These are phyloP conservation scores for Tremella mesenterica DNA, from an alignment of 768 basidiomycete species.

Conservation along the genomic window DNA sequence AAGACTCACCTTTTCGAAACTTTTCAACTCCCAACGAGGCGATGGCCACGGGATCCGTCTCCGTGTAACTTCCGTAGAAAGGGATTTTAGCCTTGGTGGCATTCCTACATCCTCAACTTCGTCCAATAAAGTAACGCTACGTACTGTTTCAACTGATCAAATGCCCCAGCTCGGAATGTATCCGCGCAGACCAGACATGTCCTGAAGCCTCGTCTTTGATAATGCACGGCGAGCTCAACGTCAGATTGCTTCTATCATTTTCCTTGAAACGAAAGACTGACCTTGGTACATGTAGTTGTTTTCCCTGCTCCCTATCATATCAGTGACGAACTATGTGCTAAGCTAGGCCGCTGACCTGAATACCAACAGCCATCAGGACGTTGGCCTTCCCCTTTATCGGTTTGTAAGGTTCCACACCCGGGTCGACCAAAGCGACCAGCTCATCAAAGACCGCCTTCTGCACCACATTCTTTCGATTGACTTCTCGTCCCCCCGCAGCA, in stretches of 20 bases:
- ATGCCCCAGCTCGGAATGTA: slow-evolving; percentile 97
- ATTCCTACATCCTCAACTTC: slow-evolving; percentile 47
- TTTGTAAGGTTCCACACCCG: slow-evolving; percentile 89
- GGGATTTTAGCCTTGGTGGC: slow-evolving; percentile 98
- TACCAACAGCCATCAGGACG: slow-evolving; percentile 94
- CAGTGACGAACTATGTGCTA: not conserved
- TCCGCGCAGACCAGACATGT: slow-evolving; percentile 97
- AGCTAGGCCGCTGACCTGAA: slow-evolving; percentile 57
- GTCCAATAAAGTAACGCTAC: slow-evolving; percentile 1
- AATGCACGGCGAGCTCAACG: slow-evolving; percentile 74
- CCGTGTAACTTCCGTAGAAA: slow-evolving; percentile 97
- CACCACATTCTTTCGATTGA: slow-evolving; percentile 74
- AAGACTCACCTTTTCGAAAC: slow-evolving; percentile 67
- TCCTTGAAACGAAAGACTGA: slow-evolving; percentile 17
- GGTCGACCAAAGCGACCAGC: slow-evolving; percentile 87
- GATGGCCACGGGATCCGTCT: slow-evolving; percentile 92
- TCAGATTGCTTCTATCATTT: not conserved
- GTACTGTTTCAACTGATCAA: slow-evolving; percentile 90
- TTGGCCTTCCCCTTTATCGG: slow-evolving; percentile 90
- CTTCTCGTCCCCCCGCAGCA: slow-evolving; percentile 64
- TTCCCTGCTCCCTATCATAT: slow-evolving; percentile 79
- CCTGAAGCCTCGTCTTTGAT: slow-evolving; percentile 93
- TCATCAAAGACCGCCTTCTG: slow-evolving; percentile 99
- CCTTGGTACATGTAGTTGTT: slow-evolving; percentile 96
- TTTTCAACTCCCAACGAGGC: slow-evolving; percentile 90